Base-by-base conservation (phyloP, 306 rosid species). In the Fagus sylvatica region DNA sequence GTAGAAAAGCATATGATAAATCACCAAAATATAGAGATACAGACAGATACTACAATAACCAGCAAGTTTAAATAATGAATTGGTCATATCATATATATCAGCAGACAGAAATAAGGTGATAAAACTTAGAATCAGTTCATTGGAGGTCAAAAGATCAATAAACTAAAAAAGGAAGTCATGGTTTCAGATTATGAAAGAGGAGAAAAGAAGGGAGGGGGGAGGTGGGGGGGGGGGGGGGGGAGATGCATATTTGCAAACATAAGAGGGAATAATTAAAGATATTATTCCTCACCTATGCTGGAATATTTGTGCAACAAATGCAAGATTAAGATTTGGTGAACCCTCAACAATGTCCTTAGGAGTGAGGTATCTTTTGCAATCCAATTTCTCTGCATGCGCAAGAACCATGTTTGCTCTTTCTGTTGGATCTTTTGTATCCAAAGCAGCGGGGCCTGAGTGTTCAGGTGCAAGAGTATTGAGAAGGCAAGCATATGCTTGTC, bases 291-390 rank as follows among this genome's bases (percentile, higher is more conserved):
- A 93, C 99, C 99, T 93, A 60, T 91, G 96, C 87, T 96, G 99
- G 89, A 96, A 96, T 78, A 96, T 90, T 85, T 93, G 96, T 30
- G 99, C 99, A 83, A 96, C 99, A 86, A 96, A 96, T 72, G 99
- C 99, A 85, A 96, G 99, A 87, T 96, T 96, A 66, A 96, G 98
- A 87, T 96, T 96, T 62, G 99, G 96, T 12, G 98, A 96, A 74
- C 99, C 99, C 83, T 96, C 98, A 62, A 85, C 86, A 66, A 96
- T 96, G 86, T 96, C 98, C 84, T 87, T 96, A 28, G 99, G 86
- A 77, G 99, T 91, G 60, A 96, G 93, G 84, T 90, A 93, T 86
- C 91, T 86, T 87, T 96, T 91, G 92, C 99, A 96, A 55, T 93
- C 97, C 80, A 96, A 85, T 82, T 82, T 93, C 84, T 87, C 99